Evolutionary conservation across 345 rosid genomes (phyloP), one percentile per base, ranked within the genome.

Genomic region (Gossypioides kirkii): DNA sequence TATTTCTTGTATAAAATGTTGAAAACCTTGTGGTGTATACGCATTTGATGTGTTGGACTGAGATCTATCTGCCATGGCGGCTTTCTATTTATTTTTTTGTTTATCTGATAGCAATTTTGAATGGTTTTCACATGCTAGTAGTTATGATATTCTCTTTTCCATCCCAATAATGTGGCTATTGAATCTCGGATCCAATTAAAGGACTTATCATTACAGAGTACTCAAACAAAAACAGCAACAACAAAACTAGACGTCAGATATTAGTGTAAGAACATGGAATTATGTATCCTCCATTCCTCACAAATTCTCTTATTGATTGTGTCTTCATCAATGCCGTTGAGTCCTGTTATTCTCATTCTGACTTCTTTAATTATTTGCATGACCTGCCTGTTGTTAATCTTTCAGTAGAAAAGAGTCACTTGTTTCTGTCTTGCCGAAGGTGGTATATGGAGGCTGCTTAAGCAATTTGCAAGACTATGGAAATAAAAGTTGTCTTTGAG

Each of bases 21-120:
- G 61, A 70, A 53, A 70, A 54, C 61, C 62, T 18, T 53, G 49
- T 53, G 12, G 42, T 36, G 22, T 70, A 50, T 10, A 69, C 45
- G 38, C 45, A 4, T 52, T 25, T 47, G 12, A 36, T 2, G 6
- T 25, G 28, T 50, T n/a, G 61, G 59, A 69, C 61, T 2, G 11
- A 12, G 17, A 36, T 69, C 38, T 68, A 50, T 26, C 59, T 49
- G 16, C 72, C 5, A 47, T 47, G 59, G 43, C 41, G 41, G 28
- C 4, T 64, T 64, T 7, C 6, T 45, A 65, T 43, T 45, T 43
- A 18, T 11, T 45, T 46, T n/a, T 20, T 66, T 45, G 6, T 13
- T 2, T 16, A 65, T 65, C 52, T 64, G 70, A 23, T 42, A 6
- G 71, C 18, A 4, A n/a, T 17, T 68, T 47, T 17, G 14, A n/a